phyloP scores from a whole-genome alignment of 352 stramenopile genomes.

The Phytophthora ramorum region DNA sequence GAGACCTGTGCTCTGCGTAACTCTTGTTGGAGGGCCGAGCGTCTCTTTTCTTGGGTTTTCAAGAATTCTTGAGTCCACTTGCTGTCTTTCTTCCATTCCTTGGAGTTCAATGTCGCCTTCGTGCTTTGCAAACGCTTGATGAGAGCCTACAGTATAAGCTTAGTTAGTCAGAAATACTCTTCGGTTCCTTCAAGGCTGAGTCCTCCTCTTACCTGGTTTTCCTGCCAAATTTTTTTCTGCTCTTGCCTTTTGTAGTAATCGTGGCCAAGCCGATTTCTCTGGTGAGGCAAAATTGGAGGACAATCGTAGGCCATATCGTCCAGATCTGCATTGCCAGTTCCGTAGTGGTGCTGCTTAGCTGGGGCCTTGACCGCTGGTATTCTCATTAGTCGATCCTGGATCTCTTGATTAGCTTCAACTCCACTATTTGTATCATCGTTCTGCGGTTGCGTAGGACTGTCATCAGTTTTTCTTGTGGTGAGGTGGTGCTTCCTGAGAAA shows the following conservation, averaged over 20 bases:
- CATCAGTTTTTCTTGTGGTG: not conserved
- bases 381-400: slow-evolving; percentile 8
- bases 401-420: slow-evolving; percentile 24
- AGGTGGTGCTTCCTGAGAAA: slow-evolving; percentile 7
- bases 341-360: slow-evolving; percentile 5
- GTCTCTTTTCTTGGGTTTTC: slow-evolving; percentile 59
- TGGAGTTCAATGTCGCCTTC: slow-evolving; percentile 70
- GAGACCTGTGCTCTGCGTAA: slow-evolving; percentile 51
- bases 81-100: slow-evolving; percentile 76
- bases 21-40: slow-evolving; percentile 61
- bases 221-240: slow-evolving; percentile 74
- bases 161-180: slow-evolving; percentile 3
- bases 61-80: slow-evolving; percentile 80
- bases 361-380: slow-evolving; percentile 26
- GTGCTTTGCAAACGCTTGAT: slow-evolving; percentile 67
- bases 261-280: slow-evolving; percentile 21
- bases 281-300: slow-evolving; percentile 17
- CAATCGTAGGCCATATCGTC: slow-evolving; percentile 28
- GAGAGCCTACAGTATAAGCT: slow-evolving; percentile 36
- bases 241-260: slow-evolving; percentile 78
- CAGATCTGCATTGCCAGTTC: not conserved
- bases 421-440: not conserved
- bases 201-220: slow-evolving; percentile 59
- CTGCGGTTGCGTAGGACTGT: not conserved
- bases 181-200: not conserved